These are phyloP conservation scores for Chrysanthemum seticuspe DNA, from an alignment of 129 eudicot genomes.

Conservation along the genomic window DNA sequence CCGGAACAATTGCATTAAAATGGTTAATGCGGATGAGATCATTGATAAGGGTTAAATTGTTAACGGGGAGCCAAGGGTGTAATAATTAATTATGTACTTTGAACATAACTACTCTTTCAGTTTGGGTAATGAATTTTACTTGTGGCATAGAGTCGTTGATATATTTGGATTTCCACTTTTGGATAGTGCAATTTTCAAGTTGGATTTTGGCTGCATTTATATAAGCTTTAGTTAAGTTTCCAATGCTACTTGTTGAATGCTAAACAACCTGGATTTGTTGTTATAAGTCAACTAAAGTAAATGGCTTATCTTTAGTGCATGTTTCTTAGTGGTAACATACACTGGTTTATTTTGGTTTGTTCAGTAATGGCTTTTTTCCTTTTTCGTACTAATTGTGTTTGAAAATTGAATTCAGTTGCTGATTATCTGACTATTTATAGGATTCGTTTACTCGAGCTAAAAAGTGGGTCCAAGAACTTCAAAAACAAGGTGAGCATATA, in stretches of 20 bases:
- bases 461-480: conserved; percentile 98
- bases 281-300: neutral
- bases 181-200: neutral
- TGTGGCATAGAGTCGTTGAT: neutral
- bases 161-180: neutral
- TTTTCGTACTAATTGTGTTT: conserved; percentile 15
- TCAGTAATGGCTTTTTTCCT: neutral
- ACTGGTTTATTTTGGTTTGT: neutral
- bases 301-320: neutral
- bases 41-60: no score
- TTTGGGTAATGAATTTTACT: no score
- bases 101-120: no score
- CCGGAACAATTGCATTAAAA: no score
- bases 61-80: no score
- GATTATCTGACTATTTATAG: conserved; percentile 35
- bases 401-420: neutral
- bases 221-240: neutral
- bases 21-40: no score
- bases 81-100: no score
- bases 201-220: neutral
- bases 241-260: conserved; percentile 1
- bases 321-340: neutral
- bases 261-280: conserved; percentile 4
- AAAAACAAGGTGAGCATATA: conserved; percentile 76
- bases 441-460: conserved; percentile 87